Evolutionary conservation across 2,329 filamentous ascomycete genomes (phyloP), one percentile per base, ranked within the genome.

Genomic region (Fusarium xyrophilum): DNA sequence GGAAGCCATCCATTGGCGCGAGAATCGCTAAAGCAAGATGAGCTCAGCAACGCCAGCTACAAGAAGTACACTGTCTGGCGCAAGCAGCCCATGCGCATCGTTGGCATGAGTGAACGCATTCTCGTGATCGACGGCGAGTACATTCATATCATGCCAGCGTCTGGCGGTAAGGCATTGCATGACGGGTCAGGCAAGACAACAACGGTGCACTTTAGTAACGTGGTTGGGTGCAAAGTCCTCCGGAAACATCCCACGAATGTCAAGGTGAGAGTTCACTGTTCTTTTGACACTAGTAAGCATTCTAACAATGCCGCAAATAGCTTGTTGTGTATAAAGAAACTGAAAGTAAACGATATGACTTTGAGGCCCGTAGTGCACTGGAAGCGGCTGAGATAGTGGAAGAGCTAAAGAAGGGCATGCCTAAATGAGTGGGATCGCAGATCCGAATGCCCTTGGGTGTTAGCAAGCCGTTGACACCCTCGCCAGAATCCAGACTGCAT

Each of bases 91-190:
- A 93, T 96, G 86, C 89, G 91, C 27, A 91, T 96, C 72, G 89
- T 92, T 42, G 89, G 88, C 7, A 86, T 91, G 74, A 91, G 92
- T 63, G 91, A 93, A 72, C 88, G 91, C 60, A 87, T 93, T 13
- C 82, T 96, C 42, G 89, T 91, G 47, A 92, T 96, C 69, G 92
- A 95, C 72, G 91, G 91, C 63, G 93, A 96, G 76, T 96, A 94
- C 77, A 88, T 96, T 65, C 92, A 95, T 78, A 93, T 96, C 72
- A 90, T 93, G 85, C 91, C 92, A 28, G 84, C 87, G 3, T 86
- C 86, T 4, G 85, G 85, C 13, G 89, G 89, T 38, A 92, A 91
- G 75, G 86, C 88, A 14, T 80, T 88, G 60, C 85, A 88, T 62
- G 88, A 90, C 58, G 85, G 83, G 25, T 84, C 83, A 57, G 87